Percentiles rank a stretch among this genome's conserved stretches.
Evolutionary conservation across 2,329 filamentous ascomycete species (phyloP).

Genomic region (Pseudogymnoascus sp.): DNA sequence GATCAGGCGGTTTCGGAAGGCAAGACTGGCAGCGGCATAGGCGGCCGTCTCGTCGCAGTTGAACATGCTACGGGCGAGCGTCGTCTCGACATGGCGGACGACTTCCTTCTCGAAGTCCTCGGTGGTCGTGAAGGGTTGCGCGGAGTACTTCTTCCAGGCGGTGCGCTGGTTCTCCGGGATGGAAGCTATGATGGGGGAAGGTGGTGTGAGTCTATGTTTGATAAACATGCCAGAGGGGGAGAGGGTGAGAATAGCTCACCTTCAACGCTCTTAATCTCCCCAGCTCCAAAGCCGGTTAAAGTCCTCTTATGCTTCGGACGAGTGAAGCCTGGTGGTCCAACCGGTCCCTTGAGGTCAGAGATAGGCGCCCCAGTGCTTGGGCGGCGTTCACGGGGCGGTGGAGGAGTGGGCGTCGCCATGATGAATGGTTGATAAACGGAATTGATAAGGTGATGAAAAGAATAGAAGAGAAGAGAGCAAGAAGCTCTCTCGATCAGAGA

Average conservation of each 20-base stretch:
- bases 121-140: conserved; percentile 62
- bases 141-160: conserved; percentile 60
- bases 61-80: conserved; percentile 88
- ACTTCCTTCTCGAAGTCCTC: conserved; percentile 83
- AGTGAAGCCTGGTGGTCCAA: conserved; percentile 75
- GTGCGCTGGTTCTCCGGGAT: conserved; percentile 84
- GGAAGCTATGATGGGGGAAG: conserved; percentile 41
- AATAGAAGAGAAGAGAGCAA: neutral
- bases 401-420: neutral
- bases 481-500: neutral
- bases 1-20: conserved; percentile 86
- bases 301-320: conserved; percentile 95
- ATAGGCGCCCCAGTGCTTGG: conserved; percentile 77
- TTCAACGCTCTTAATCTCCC: conserved; percentile 90
- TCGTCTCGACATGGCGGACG: conserved; percentile 92
- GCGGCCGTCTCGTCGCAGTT: conserved; percentile 95
- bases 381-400: conserved; percentile 59
- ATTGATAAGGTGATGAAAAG: neutral
- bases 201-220: neutral
- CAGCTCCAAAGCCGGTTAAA: conserved; percentile 83
- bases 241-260: conserved; percentile 40
- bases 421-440: conserved; percentile 5
- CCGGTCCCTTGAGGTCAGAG: conserved; percentile 73
- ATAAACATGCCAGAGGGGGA: neutral
- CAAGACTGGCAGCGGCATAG: conserved; percentile 82